phyloP scores from a whole-genome alignment of 495 filamentous ascomycete genomes.

The Immersiella caudata region DNA sequence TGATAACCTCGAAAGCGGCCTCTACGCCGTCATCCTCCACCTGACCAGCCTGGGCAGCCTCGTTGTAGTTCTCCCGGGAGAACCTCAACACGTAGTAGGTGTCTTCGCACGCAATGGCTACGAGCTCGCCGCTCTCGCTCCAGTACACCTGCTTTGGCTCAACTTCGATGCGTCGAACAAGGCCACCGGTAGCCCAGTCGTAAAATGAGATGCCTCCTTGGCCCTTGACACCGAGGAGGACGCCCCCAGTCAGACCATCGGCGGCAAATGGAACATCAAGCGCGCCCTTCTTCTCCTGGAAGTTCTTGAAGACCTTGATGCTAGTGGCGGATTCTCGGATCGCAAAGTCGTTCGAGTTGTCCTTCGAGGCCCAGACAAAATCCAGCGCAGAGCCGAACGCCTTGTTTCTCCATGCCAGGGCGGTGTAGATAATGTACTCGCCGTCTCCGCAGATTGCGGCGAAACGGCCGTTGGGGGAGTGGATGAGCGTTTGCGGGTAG shows the following conservation, averaged over 20 bases:
- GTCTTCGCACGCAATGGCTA: constrained; percentile 91
- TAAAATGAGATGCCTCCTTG: constrained; percentile 94
- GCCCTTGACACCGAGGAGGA: constrained; percentile 92
- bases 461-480: constrained; percentile 97
- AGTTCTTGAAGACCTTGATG: constrained; percentile 96
- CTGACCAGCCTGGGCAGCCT: constrained; percentile 75
- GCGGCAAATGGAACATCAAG: constrained; percentile 96
- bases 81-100: constrained; percentile 93
- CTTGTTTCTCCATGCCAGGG: constrained; percentile 96
- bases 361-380: constrained; percentile 96
- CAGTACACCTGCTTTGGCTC: constrained; percentile 94
- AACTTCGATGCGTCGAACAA: constrained; percentile 94
- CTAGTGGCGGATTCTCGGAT: constrained; percentile 92
- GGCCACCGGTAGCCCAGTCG: constrained; percentile 87
- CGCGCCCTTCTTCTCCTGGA: constrained; percentile 87
- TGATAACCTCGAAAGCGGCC: constrained; percentile 93
- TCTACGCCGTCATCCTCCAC: constrained; percentile 97
- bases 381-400: constrained; percentile 93
- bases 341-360: constrained; percentile 97
- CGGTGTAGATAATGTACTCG: constrained; percentile 98
- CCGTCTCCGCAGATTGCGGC: constrained; percentile 97
- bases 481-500: constrained; percentile 89
- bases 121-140: constrained; percentile 94
- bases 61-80: constrained; percentile 81
- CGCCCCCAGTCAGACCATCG: constrained; percentile 86